These are phyloP conservation scores for Fennellomyces sp. DNA, from an alignment of 371 early-diverging fungal species.

Conservation along the genomic window DNA sequence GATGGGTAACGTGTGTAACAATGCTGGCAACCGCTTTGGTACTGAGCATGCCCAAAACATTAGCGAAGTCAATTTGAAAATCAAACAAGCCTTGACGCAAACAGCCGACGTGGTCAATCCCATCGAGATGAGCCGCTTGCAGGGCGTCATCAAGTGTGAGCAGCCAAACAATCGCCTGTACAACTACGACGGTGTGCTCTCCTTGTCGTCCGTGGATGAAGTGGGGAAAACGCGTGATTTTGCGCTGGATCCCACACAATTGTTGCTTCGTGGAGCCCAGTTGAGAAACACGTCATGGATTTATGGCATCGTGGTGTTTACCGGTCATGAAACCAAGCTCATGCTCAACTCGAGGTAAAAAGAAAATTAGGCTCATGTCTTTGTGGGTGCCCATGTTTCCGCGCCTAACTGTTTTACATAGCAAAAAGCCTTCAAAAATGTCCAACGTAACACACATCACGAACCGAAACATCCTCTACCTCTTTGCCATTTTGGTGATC, in stretches of 20 bases:
- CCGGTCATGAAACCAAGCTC: conserved; percentile 91
- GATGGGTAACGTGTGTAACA: too few relatives aligned
- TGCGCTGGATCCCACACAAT: conserved; percentile 81
- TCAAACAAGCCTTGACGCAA: conserved; percentile 82
- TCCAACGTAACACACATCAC: conserved; percentile 85
- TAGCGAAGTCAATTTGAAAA: conserved; percentile 93
- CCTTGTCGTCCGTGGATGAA: conserved; percentile 51
- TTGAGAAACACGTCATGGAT: conserved; percentile 87
- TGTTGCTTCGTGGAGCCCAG: conserved; percentile 83
- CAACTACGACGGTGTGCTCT: conserved; percentile 81
- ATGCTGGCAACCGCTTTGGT: too few relatives aligned
- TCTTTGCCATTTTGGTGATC: conserved; percentile 84
- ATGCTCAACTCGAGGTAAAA: conserved; percentile 86
- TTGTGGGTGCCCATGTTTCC: too few relatives aligned
- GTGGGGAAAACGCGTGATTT: conserved; percentile 58
- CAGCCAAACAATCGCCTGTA: conserved; percentile 89
- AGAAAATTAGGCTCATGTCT: neutral
- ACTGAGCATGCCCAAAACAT: too few relatives aligned
- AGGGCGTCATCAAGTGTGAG: conserved; percentile 73
- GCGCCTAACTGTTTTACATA: conserved; percentile 10
- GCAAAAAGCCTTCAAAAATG: conserved; percentile 54
- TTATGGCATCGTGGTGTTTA: conserved; percentile 84
- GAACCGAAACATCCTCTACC: conserved; percentile 89
- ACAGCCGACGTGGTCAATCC: conserved; percentile 71
- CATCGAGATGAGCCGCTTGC: conserved; percentile 56